phyloP scores from a whole-genome alignment of 1,284 basidiomycete genomes.

The Cryptococcus neoformans region DNA sequence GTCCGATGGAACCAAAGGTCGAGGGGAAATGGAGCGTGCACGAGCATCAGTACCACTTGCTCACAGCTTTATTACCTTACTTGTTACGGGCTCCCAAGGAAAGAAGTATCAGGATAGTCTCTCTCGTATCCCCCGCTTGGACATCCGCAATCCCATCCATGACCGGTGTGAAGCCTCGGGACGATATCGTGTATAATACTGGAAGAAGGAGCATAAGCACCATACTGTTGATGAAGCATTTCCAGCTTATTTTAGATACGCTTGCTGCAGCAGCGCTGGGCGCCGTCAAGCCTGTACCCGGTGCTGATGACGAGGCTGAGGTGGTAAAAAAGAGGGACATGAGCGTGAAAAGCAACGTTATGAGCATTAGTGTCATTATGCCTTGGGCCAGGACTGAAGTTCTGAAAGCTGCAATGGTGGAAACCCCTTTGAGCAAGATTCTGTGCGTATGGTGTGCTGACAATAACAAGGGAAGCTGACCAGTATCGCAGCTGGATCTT shows the following conservation, averaged over 20 bases:
- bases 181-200: conserved; percentile 17
- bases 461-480: neutral
- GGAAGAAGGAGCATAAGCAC: conserved; percentile 33
- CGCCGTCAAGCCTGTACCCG: conserved; percentile 8
- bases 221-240: conserved; percentile 37
- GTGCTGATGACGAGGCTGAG: conserved; percentile 3
- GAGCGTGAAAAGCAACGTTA: conserved; percentile 42
- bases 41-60: conserved; percentile 60
- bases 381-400: conserved; percentile 45
- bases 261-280: conserved; percentile 31
- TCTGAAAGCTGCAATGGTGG: conserved; percentile 23
- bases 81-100: conserved; percentile 74
- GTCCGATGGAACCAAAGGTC: neutral
- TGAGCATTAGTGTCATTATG: conserved; percentile 43
- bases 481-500: conserved; percentile 30
- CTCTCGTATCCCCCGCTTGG: conserved; percentile 78
- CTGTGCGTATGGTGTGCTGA: conserved; percentile 24
- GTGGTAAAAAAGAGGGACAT: conserved; percentile 29
- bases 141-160: conserved; percentile 63
- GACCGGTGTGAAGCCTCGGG: conserved; percentile 22
- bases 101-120: conserved; percentile 76
- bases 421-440: conserved; percentile 18
- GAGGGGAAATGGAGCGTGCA: conserved; percentile 33
- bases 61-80: conserved; percentile 70
- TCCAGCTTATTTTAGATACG: conserved; percentile 44